Percentiles rank a stretch among this genome's conserved stretches.
These are phyloP conservation scores for Tetrapisispora arboricola DNA, from an alignment of 805 yeast genomes.

Conservation along the genomic window DNA sequence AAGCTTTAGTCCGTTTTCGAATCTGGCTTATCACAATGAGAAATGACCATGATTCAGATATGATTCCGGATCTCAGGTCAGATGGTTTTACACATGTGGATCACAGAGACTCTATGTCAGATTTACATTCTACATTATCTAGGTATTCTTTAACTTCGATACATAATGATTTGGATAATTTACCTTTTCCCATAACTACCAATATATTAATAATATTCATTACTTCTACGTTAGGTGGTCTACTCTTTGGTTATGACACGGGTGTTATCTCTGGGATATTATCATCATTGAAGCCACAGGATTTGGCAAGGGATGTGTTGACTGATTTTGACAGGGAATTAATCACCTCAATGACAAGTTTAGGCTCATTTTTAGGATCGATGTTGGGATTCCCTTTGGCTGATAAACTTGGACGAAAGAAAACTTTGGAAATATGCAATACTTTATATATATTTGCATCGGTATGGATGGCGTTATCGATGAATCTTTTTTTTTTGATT, in stretches of 20 bases:
- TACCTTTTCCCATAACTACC: conserved; percentile 18
- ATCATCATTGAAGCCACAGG: conserved; percentile 34
- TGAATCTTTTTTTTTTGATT: conserved; percentile 33
- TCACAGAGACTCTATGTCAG: conserved; percentile 1
- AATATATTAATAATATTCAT: conserved; percentile 13
- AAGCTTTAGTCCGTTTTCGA: too few relatives aligned
- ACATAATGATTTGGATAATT: conserved; percentile 21
- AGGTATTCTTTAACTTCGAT: conserved; percentile 11
- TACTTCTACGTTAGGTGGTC: conserved; percentile 46
- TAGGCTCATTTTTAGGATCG: conserved; percentile 48
- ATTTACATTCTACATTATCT: conserved; percentile 1
- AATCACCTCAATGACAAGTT: conserved; percentile 38
- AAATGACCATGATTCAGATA: neutral
- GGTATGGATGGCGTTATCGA: conserved; percentile 36
- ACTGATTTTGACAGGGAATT: conserved; percentile 31
- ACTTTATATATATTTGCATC: conserved; percentile 40
- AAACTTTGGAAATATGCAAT: conserved; percentile 34
- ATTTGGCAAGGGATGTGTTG: conserved; percentile 28
- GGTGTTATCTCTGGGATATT: conserved; percentile 55
- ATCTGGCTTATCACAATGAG: neutral
- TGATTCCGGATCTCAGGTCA: too few relatives aligned
- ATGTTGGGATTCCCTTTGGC: conserved; percentile 41
- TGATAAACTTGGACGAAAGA: conserved; percentile 38
- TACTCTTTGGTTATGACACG: conserved; percentile 55
- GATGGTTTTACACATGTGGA: neutral